Evolutionary conservation across 2,329 filamentous ascomycete species (phyloP), one percentile per base, ranked within the genome.

Genomic region (Neophaeococcomyces aloes): DNA sequence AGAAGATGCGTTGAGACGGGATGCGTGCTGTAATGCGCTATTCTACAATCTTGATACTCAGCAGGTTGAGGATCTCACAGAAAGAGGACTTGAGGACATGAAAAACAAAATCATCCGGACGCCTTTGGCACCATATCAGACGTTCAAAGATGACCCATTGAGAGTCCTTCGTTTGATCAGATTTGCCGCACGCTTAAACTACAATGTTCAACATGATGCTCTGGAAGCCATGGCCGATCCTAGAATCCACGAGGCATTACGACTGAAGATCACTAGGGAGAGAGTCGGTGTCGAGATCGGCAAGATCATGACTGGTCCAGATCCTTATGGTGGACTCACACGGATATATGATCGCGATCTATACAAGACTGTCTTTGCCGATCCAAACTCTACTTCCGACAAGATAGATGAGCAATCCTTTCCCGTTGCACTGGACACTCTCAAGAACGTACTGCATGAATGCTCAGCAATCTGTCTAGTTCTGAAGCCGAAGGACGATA

Each of bases 21-120:
- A 98, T 68, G 88, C 89, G 17, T 95, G 87, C 0, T 79, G 96
- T 48, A 98, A 98, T 60, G 86, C 91, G 18, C 76, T 98, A 50
- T 96, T 96, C 65, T 96, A 91, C 69, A 96, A 96, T 56, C 68
- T 98, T 30, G 79, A 88, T 57, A 86, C 81, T 1, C 74, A 77
- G 27, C 56, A 73, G 46, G 75, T 96, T 29, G 89, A 96, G 61
- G 91, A 98, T 60, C 83, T 93, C 48, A 93, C 86, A 0, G 74
- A 75, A 6, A 65, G 62, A 30, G 89, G 91, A 0, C 67, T 93
- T 29, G 59, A 74, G 6, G 89, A 96, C 58, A 78, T 96, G 76
- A 61, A 71, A 27, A 67, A 70, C 2, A 75, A 76, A 48, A 67
- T 88, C 38, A 87, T 98, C 51, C 75, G 83, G 42, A 96, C 91